phyloP scores from a whole-genome alignment of 768 basidiomycete species.

The Suillus subaureus region DNA sequence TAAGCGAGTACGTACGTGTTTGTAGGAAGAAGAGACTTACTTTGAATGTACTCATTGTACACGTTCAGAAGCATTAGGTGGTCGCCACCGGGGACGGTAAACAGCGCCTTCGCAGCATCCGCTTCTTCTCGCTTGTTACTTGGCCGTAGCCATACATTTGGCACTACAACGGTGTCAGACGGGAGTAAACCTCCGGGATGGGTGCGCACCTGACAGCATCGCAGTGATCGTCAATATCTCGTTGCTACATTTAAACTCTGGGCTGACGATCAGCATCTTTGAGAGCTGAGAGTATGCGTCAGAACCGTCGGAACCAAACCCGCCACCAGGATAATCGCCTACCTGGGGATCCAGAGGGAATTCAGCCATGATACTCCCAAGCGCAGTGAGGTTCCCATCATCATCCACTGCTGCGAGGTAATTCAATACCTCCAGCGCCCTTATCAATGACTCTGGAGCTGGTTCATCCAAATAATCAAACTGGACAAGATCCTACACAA shows the following conservation, averaged over 20 bases:
- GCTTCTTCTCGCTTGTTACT: slow-evolving; percentile 87
- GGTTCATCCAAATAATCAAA: slow-evolving; percentile 94
- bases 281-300: slow-evolving; percentile 51
- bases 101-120: slow-evolving; percentile 84
- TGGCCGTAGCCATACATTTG: slow-evolving; percentile 94
- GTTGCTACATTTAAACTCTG: slow-evolving; percentile 95
- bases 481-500: slow-evolving; percentile 66
- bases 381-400: slow-evolving; percentile 84
- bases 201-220: slow-evolving; percentile 83
- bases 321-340: slow-evolving; percentile 13
- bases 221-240: slow-evolving; percentile 94
- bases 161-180: slow-evolving; percentile 42
- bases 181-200: neutral
- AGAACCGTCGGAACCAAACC: neutral
- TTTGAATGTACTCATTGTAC: slow-evolving; percentile 87
- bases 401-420: slow-evolving; percentile 92
- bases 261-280: slow-evolving; percentile 91
- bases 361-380: slow-evolving; percentile 94
- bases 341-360: slow-evolving; percentile 99
- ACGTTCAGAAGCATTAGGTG: slow-evolving; percentile 95
- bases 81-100: slow-evolving; percentile 95
- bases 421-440: slow-evolving; percentile 92
- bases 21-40: slow-evolving; percentile 44
- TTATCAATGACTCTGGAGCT: slow-evolving; percentile 95
- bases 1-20: slow-evolving; percentile 6